Percentiles rank a stretch among this genome's conserved stretches.
Conservation (phyloP, 495 filamentous ascomycete genomes). For the Penicillium herquei region DNA sequence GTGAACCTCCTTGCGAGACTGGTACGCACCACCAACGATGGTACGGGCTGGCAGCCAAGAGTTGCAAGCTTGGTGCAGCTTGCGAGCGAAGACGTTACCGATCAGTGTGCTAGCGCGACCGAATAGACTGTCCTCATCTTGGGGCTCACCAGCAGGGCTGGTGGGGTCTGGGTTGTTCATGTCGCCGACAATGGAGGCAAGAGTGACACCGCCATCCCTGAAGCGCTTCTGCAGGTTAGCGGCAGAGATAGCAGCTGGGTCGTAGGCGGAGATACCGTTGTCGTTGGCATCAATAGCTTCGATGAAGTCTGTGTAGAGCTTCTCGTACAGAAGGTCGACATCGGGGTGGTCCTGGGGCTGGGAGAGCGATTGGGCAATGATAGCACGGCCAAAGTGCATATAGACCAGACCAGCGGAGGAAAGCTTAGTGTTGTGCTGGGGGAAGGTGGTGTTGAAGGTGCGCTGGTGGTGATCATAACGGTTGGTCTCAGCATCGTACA, state of each 20-base stretch:
- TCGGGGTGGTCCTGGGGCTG: slow-evolving; percentile 60
- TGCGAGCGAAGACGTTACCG: slow-evolving; percentile 78
- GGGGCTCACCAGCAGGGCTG: slow-evolving; percentile 49
- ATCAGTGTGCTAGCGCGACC: slow-evolving; percentile 72
- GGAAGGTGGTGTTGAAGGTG: slow-evolving; percentile 77
- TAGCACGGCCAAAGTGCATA: slow-evolving; percentile 85
- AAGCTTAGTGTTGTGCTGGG: slow-evolving; percentile 77
- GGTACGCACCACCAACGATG: slow-evolving; percentile 70
- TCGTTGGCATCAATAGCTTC: slow-evolving; percentile 97
- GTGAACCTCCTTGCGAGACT: slow-evolving; percentile 61
- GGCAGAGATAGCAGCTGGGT: slow-evolving; percentile 57
- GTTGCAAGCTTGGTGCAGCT: slow-evolving; percentile 56
- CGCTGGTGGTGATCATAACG: slow-evolving; percentile 98
- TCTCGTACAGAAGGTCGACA: slow-evolving; percentile 73
- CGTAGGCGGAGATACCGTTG: slow-evolving; percentile 86
- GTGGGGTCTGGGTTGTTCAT: slow-evolving; percentile 63
- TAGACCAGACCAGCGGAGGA: slow-evolving; percentile 92
- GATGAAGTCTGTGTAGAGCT: slow-evolving; percentile 90
- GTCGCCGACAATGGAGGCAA: slow-evolving; percentile 79
- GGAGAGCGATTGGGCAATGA: slow-evolving; percentile 70
- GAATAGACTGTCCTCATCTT: slow-evolving; percentile 83
- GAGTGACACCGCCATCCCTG: slow-evolving; percentile 72
- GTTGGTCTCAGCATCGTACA: slow-evolving; percentile 72
- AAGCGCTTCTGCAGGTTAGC: slow-evolving; percentile 77
- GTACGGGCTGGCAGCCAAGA: slow-evolving; percentile 85